Percentiles rank a stretch among this genome's conserved stretches.
These are phyloP conservation scores for Phytomonas sp. DNA, from an alignment of 208 protist genomes.

Conservation along the genomic window DNA sequence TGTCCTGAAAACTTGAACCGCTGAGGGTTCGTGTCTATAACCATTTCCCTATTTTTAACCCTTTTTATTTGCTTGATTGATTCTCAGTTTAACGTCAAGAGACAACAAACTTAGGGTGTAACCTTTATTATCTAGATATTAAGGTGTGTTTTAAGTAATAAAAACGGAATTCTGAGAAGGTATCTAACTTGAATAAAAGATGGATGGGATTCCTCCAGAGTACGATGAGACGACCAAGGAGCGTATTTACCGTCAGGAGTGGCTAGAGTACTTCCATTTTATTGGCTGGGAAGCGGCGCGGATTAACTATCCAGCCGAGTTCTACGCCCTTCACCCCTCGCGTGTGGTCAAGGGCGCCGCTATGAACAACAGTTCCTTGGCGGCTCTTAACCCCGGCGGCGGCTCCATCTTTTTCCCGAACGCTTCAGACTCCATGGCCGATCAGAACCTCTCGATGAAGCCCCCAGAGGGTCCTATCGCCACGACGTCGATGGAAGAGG, in stretches of 20 bases:
- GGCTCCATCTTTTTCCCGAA: background rate
- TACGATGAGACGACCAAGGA: conserved; percentile 64
- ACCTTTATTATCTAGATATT: conserved; percentile 6
- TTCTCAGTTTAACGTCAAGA: conserved; percentile 9
- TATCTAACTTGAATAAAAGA: conserved; percentile 7
- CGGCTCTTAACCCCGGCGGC: background rate
- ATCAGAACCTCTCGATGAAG: background rate
- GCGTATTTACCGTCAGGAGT: conserved; percentile 80
- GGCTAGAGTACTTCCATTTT: conserved; percentile 82
- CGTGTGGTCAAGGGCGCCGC: conserved; percentile 11
- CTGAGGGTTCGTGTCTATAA: background rate
- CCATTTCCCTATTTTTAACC: background rate
- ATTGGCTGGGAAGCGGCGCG: conserved; percentile 57
- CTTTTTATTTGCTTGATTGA: conserved; percentile 9
- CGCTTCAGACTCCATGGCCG: conserved; percentile 4
- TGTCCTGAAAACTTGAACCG: background rate
- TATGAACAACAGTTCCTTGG: background rate
- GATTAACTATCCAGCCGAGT: conserved; percentile 52
- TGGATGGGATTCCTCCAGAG: conserved; percentile 75
- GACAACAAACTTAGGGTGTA: conserved; percentile 1
- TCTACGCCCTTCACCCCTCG: conserved; percentile 40
- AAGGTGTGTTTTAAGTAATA: background rate
- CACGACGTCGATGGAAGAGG: conserved; percentile 12
- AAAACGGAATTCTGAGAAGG: background rate
- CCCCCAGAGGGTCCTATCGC: background rate